phyloP scores from a whole-genome alignment of 257 asterid genomes.

The Mentha longifolia region DNA sequence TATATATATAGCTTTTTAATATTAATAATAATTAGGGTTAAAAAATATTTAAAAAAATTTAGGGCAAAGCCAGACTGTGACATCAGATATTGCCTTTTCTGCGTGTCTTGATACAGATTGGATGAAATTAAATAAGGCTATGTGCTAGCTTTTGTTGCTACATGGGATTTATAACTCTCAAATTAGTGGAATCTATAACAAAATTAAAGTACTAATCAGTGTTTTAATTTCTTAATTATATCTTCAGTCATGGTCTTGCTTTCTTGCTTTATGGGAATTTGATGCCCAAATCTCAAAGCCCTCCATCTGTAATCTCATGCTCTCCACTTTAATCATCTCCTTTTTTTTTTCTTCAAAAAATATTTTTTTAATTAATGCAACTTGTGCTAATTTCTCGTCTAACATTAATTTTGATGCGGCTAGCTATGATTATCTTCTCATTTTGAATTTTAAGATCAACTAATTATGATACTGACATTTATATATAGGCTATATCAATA shows the following conservation, averaged over 20 bases:
- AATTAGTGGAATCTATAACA: constrained; percentile 35
- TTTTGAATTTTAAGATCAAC: too few species aligned
- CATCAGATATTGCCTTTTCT: constrained; percentile 34
- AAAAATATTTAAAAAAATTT: background rate
- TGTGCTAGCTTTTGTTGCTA: constrained; percentile 5
- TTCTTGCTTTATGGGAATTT: constrained; percentile 40
- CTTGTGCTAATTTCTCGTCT: background rate
- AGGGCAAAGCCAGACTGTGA: constrained; percentile 17
- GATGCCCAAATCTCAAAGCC: constrained; percentile 35
- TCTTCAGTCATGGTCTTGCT: constrained; percentile 20
- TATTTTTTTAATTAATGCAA: background rate
- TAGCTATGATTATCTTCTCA: background rate
- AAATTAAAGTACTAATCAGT: constrained; percentile 23
- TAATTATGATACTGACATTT: background rate
- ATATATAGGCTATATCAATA: too few species aligned
- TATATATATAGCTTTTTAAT: background rate
- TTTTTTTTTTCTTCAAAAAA: background rate
- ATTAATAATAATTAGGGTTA: too few species aligned
- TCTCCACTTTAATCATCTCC: constrained; percentile 33
- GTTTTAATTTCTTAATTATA: constrained; percentile 9
- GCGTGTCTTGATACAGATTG: constrained; percentile 33
- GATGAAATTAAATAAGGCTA: constrained; percentile 15
- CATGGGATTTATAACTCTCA: constrained; percentile 29
- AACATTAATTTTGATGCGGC: too few species aligned
- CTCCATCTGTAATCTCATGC: constrained; percentile 30